phyloP scores from a whole-genome alignment of 1,284 basidiomycete genomes.

The Ustilago shanxiensis region DNA sequence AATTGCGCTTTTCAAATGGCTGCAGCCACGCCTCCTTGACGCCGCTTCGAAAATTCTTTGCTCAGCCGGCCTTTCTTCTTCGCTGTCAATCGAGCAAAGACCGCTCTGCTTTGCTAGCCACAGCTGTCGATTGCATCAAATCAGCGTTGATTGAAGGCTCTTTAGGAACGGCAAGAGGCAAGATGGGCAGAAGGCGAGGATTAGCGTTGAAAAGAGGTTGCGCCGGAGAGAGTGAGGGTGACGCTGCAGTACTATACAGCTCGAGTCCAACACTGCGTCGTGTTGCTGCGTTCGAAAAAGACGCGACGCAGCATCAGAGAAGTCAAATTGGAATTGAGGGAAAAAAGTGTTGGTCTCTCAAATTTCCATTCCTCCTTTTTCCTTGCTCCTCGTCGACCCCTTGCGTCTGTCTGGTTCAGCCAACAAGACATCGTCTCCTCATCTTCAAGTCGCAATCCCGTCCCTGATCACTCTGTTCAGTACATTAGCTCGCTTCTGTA shows the following conservation, averaged over 20 bases:
- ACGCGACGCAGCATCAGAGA: conserved; percentile 5
- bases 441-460: too few relatives aligned
- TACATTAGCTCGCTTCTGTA: not conserved
- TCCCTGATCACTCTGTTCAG: too few relatives aligned
- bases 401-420: conserved; percentile 7
- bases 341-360: conserved; percentile 12
- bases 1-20: conserved; percentile 12
- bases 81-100: too few relatives aligned
- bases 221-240: not conserved
- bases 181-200: too few relatives aligned
- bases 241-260: too few relatives aligned
- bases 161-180: too few relatives aligned
- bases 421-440: not conserved
- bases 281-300: not conserved
- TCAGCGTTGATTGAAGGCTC: too few relatives aligned
- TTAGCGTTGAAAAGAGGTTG: too few relatives aligned
- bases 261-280: conserved; percentile 5
- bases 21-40: conserved; percentile 13
- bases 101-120: too few relatives aligned
- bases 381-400: not conserved
- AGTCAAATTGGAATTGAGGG: not conserved
- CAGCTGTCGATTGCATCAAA: too few relatives aligned
- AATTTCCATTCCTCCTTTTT: not conserved
- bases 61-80: too few relatives aligned
- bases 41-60: not conserved